Percentiles rank a stretch among this genome's conserved stretches.
phyloP scores from a whole-genome alignment of 169 alveolate species.

The Plasmodium fragile region DNA sequence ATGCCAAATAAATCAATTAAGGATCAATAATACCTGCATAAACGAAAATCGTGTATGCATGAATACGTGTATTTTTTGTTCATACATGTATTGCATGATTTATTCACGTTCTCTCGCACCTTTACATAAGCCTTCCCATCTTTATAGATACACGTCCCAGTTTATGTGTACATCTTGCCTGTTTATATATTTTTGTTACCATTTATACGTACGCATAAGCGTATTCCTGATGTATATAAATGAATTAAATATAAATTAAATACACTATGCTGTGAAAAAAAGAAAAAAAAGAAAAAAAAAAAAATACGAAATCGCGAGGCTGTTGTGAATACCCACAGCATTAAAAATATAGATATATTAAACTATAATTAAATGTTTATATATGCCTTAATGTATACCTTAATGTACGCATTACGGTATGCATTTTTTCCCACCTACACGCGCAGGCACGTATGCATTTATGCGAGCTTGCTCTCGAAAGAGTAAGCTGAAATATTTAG shows the following conservation, averaged over 20 bases:
- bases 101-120: background rate
- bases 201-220: background rate
- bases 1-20: constrained; percentile 12
- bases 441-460: background rate
- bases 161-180: background rate
- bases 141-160: background rate
- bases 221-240: constrained; percentile 6
- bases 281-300: background rate
- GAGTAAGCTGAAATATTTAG: background rate
- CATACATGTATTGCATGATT: background rate
- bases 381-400: background rate
- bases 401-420: background rate
- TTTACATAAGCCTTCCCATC: constrained; percentile 1
- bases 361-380: constrained; percentile 18
- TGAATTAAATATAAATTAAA: constrained; percentile 1
- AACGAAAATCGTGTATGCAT: background rate
- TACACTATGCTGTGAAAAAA: background rate
- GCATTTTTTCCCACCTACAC: background rate
- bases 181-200: background rate
- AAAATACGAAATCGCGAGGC: background rate
- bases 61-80: background rate
- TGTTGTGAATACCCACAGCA: constrained; percentile 8
- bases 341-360: constrained; percentile 16
- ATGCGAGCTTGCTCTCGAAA: constrained; percentile 5
- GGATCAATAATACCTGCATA: background rate